Evolutionary conservation across 345 rosid genomes (phyloP), one percentile per base, ranked within the genome.

Genomic region (Clausena lansium): DNA sequence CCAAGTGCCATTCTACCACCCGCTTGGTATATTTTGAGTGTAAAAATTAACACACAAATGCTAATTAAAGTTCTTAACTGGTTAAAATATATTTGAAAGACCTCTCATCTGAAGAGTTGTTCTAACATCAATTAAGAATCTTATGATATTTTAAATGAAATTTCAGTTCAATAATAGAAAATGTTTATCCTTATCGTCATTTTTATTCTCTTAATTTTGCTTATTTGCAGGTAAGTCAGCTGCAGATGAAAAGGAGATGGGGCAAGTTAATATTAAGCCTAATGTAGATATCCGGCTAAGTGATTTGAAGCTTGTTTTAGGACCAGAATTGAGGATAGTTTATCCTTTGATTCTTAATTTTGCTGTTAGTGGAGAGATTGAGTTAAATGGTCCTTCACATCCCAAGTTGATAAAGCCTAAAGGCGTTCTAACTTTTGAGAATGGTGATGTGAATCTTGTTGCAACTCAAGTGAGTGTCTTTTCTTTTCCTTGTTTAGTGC

Each of bases 361-460:
- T 80, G 98, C 97, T 60, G 90, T 93, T 79, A 92, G 99, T 67
- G 99, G 98, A 58, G 98, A 91, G 80, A 92, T 95, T 59, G 99
- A 93, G 85, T 85, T 92, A 75, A 92, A 93, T 84, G 98, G 98
- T 74, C 85, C 78, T 50, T 97, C 97, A 76, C 98, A 95, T 91
- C 98, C 97, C 61, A 95, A 95, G 82, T 82, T 81, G 82, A 91
- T 95, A 58, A 94, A 89, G 84, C 99, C 98, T 71, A 91, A 87
- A 86, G 98, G 99, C 84, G 81, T 89, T 86, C 88, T 96, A n/a
- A 81, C 89, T 30, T 94, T 96, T 79, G 98, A 96, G 86, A 96
- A 96, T 76, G 99, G 99, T 78, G 98, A 96, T 86, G 94, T 96
- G 84, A 94, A 91, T 88, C 99, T 96, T 65, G 99, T 94, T 82